Conservation (phyloP, 2,329 filamentous ascomycete species). For the Paraphaeosphaeria sporulosa region DNA sequence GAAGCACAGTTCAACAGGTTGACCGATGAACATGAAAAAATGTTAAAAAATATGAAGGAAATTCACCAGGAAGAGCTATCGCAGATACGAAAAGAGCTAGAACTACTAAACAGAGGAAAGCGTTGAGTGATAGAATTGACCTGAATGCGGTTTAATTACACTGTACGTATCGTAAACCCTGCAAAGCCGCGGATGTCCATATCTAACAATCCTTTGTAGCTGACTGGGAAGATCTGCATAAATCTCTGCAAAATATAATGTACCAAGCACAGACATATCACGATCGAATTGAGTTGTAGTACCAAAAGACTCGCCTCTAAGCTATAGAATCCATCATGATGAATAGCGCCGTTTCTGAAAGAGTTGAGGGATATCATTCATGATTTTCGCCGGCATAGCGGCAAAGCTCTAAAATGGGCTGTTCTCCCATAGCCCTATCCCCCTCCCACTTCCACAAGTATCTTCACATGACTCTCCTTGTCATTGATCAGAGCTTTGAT, state of each 20-base stretch:
- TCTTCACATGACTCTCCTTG: constrained; percentile 70
- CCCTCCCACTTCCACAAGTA: constrained; percentile 59
- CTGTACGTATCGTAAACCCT: not conserved
- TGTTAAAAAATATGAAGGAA: constrained; percentile 32
- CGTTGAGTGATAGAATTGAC: not conserved
- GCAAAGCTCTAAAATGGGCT: not conserved
- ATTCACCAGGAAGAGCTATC: constrained; percentile 30
- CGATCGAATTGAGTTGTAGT: no score
- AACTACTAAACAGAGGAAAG: constrained; percentile 5
- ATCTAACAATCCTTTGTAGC: no score
- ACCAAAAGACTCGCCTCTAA: no score
- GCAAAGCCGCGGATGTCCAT: no score
- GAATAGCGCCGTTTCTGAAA: no score
- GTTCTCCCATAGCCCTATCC: not conserved
- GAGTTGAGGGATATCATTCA: not conserved
- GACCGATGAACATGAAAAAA: constrained; percentile 62
- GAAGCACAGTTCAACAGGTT: constrained; percentile 68
- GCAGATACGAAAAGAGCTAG: constrained; percentile 32
- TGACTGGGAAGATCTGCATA: no score
- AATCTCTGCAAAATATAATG: no score
- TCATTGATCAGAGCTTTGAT: constrained; percentile 65
- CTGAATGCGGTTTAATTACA: not conserved
- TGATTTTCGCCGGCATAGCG: not conserved
- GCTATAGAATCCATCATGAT: no score
- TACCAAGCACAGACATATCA: no score